Evolutionary conservation across 352 stramenopile genomes (phyloP), one percentile per base, ranked within the genome.

Genomic region (Phytophthora hibernalis): DNA sequence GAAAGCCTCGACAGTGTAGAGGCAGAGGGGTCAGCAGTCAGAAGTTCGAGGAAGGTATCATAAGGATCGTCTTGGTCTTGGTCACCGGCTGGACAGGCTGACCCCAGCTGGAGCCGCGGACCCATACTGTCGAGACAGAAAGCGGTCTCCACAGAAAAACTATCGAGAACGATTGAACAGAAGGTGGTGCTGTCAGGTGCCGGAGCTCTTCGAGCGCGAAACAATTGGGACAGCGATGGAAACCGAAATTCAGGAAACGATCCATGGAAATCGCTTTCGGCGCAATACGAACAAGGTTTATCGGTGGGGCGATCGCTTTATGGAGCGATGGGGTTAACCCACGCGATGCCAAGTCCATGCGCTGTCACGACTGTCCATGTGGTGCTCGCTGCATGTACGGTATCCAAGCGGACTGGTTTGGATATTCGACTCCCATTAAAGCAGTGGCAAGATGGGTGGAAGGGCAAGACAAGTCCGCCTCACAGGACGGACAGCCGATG

Each of bases 321-420:
- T 38, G 33, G 42, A 26, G n/a, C 20, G 7, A 16, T 38, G 10
- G 47, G 21, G 38, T 56, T 61, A 52, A 68, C 60, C 51, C 60
- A 61, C 58, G 51, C 40, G 15, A 45, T 45, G 38, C 18, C 58
- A 24, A 61, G 48, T 60, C 59, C 59, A 61, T 67, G 40, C 31
- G 28, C 59, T 12, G 49, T 60, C 54, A 69, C 53, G 61, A 64
- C 44, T 54, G 53, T 69, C 61, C 61, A 68, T 67, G 60, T 61
- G 60, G 60, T 61, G 60, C 3, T 18, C 33, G 10, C 40, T 18
- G 3, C 9, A 28, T 18, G 42, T 20, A 48, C 1, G n/a, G n/a
- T n/a, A 28, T 22, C 42, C 4, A 8, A 48, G 42, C 42, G 20
- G 42, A 26, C 21, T 45, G 54, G 28, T 7, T 31, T 31, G 28